Evolutionary conservation across 306 rosid genomes (phyloP).

Genomic region (barrel medic (Medicago truncatula)): DNA sequence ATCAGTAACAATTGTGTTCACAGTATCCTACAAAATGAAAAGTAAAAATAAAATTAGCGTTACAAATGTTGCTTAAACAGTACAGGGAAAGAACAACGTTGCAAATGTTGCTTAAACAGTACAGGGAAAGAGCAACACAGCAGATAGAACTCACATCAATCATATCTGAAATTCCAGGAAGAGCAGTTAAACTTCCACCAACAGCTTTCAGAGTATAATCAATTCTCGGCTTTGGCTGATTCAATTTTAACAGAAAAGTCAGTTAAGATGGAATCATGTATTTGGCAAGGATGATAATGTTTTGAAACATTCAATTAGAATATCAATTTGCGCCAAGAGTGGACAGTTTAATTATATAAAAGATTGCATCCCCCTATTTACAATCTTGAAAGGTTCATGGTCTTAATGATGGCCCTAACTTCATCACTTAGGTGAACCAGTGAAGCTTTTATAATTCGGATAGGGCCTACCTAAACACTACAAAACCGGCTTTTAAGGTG

Average conservation of each 20-base stretch:
- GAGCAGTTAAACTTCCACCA: slow-evolving; percentile 96
- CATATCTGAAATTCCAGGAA: slow-evolving; percentile 98
- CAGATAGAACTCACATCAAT: slow-evolving; percentile 76
- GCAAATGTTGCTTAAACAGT: slow-evolving; percentile 13
- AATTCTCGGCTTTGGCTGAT: slow-evolving; percentile 92
- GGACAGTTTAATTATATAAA: slow-evolving; percentile 8
- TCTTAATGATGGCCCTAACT: not conserved
- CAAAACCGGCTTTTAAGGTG: too few relatives aligned
- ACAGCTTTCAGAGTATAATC: slow-evolving; percentile 89
- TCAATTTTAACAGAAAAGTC: slow-evolving; percentile 35
- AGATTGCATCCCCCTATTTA: not conserved
- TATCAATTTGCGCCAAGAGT: slow-evolving; percentile 25
- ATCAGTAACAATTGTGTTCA: slow-evolving; percentile 76
- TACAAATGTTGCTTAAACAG: slow-evolving; percentile 18
- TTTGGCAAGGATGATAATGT: slow-evolving; percentile 18
- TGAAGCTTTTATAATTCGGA: not conserved
- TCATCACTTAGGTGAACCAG: not conserved
- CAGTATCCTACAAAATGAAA: slow-evolving; percentile 72
- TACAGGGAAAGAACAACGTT: slow-evolving; percentile 8
- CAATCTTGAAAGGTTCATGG: not conserved
- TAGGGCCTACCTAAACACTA: too few relatives aligned
- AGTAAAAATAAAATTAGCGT: slow-evolving; percentile 33
- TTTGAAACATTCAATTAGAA: slow-evolving; percentile 25
- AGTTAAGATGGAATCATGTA: slow-evolving; percentile 9
- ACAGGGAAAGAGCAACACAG: slow-evolving; percentile 5